A percentile compares a stretch with the other conserved stretches of the same genome.
These are phyloP conservation scores for Oidiodendron maius DNA, from an alignment of 495 filamentous ascomycete genomes.

Conservation along the genomic window DNA sequence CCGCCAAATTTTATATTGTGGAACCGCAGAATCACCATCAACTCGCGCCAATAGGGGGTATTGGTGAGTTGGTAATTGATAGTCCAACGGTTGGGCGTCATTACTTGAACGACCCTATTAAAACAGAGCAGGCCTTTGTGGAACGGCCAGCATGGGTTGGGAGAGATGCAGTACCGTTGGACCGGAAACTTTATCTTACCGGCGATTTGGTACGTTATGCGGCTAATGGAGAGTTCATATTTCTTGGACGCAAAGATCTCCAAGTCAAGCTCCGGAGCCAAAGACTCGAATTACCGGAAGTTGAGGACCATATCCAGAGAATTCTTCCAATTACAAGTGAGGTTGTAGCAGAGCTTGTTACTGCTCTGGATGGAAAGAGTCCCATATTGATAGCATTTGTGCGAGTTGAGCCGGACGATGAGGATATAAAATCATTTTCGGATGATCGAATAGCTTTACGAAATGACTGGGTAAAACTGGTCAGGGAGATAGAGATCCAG, in stretches of 20 bases:
- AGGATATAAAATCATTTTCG: neutral
- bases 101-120: conserved; percentile 34
- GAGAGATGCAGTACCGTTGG: conserved; percentile 25
- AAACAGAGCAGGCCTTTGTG: conserved; percentile 23
- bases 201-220: conserved; percentile 16
- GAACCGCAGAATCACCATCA: conserved; percentile 43
- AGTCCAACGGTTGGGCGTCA: conserved; percentile 45
- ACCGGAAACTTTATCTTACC: conserved; percentile 53
- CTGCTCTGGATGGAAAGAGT: neutral
- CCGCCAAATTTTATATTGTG: too few relatives aligned
- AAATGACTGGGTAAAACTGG: too few relatives aligned
- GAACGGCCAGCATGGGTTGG: conserved; percentile 11
- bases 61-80: conserved; percentile 60
- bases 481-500: too few relatives aligned
- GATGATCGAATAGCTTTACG: neutral
- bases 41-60: conserved; percentile 49
- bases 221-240: conserved; percentile 35
- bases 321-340: too few relatives aligned
- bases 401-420: neutral
- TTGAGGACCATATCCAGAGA: conserved; percentile 36
- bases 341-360: neutral
- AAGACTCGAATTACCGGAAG: conserved; percentile 24
- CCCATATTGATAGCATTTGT: neutral
- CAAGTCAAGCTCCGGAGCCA: conserved; percentile 27
- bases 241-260: conserved; percentile 22